These are phyloP conservation scores for Rhynchosporium secalis DNA, from an alignment of 2,329 filamentous ascomycete genomes.

Conservation along the genomic window DNA sequence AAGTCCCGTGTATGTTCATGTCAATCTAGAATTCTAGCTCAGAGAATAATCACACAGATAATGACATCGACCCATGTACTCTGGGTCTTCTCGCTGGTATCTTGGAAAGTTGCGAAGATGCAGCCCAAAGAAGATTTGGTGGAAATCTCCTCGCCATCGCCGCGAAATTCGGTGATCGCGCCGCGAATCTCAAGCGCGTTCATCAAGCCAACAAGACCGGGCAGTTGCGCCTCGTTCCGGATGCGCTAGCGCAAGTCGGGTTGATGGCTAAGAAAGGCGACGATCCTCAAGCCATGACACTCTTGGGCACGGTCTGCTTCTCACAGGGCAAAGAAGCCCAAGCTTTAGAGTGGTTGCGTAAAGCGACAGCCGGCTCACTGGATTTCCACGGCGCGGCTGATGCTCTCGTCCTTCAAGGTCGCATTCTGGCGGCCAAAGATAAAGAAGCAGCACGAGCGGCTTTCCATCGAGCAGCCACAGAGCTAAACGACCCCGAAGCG, in stretches of 20 bases:
- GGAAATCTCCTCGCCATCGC: conserved; percentile 32
- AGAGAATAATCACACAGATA: conserved; percentile 22
- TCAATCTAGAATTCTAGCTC: background rate
- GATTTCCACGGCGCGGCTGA: conserved; percentile 35
- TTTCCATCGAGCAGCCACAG: conserved; percentile 37
- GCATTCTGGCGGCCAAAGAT: conserved; percentile 28
- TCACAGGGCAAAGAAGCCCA: conserved; percentile 25
- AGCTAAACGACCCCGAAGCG: conserved; percentile 36
- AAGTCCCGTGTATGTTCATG: background rate
- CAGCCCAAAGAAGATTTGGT: conserved; percentile 29
- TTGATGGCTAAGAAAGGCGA: conserved; percentile 32
- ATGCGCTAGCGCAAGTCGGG: conserved; percentile 27
- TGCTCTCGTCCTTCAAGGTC: conserved; percentile 32
- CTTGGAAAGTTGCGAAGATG: conserved; percentile 27
- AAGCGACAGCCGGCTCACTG: conserved; percentile 26
- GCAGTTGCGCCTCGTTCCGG: conserved; percentile 16
- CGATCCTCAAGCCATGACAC: conserved; percentile 36
- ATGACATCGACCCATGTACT: conserved; percentile 29
- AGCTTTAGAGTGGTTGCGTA: conserved; percentile 33
- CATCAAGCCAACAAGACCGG: conserved; percentile 21
- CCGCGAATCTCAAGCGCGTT: conserved; percentile 34
- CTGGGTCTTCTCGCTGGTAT: conserved; percentile 32
- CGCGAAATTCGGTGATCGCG: conserved; percentile 34
- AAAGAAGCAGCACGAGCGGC: conserved; percentile 26
- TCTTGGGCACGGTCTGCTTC: conserved; percentile 35